Conservation (phyloP, 768 basidiomycete species). For the Neoboletus subvelutipes region DNA sequence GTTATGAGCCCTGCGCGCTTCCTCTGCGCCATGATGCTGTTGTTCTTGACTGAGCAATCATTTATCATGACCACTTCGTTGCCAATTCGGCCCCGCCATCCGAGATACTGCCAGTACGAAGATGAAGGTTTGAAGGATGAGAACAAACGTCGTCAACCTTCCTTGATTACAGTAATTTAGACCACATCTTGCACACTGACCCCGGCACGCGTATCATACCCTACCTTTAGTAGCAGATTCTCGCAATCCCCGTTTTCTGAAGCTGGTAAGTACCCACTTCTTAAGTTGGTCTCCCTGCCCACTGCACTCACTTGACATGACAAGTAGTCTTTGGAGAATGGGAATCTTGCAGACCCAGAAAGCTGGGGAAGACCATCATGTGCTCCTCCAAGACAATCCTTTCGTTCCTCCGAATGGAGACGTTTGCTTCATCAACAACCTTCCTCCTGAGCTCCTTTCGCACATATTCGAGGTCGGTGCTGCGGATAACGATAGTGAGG, state of each 20-base stretch:
- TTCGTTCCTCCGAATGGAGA: slow-evolving; percentile 43
- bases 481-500: slow-evolving; percentile 34
- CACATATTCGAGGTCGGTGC: slow-evolving; percentile 54
- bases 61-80: too few relatives aligned
- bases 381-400: slow-evolving; percentile 45
- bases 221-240: background rate
- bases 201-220: background rate
- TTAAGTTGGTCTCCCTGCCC: background rate
- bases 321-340: slow-evolving; percentile 1
- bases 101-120: background rate
- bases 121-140: background rate
- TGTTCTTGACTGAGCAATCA: fast-evolving
- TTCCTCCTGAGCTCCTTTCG: slow-evolving; percentile 57
- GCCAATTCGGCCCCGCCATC: background rate
- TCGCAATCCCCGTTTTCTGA: background rate
- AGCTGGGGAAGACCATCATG: background rate
- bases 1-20: slow-evolving; percentile 51
- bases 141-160: background rate
- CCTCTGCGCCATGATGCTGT: slow-evolving; percentile 49
- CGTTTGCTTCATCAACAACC: slow-evolving; percentile 48
- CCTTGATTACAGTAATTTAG: background rate
- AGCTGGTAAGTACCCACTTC: background rate
- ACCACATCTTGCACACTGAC: background rate
- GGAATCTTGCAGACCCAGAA: slow-evolving; percentile 3
- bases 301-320: background rate